Base-by-base conservation (phyloP, 495 filamentous ascomycete genomes). In the Bombardia bombarda region DNA sequence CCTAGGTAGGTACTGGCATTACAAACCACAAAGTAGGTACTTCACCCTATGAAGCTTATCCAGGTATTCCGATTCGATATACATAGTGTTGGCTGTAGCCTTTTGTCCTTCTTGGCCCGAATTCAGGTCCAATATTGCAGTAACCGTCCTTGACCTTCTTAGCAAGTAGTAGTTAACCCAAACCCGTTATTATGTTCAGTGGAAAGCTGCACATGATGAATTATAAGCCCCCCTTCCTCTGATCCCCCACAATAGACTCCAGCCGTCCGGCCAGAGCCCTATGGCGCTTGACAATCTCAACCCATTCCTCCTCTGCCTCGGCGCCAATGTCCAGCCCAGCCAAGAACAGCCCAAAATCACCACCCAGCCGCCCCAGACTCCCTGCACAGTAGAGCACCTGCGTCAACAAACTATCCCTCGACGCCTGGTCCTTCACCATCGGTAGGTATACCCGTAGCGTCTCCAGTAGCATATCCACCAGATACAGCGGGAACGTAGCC, bases 331-430 rank as follows among this genome's bases (percentile, higher is more conserved):
- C 78, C 13, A 71, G 65, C 37, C 80, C 74, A 0, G 87, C 87
- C 43, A 97, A 62, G 33, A 95, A 77, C 66, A 94, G 69, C 32
- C 90, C 85, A 67, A 97, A 97, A 61, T 97, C 93, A 1, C 87
- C 89, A 6, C 93, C 93, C 1, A 97, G 66, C 21, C 93, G 76
- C 5, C 92, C 92, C 46, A 99, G 66, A 66, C 89, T 95, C 14
- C 89, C 88, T 2, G 90, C 89, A 51, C 90, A 96, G 65, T 97
- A 99, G 16, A 97, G 70, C 2, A 97, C 84, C 58, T 99, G 93
- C 0, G 90, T 99, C 2, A 97, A 66, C 42, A 99, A 66, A 54
- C 86, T 92, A 50, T 99, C 93, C 32, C 74, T 72, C 0, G 83
- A 82, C 31, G 78, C 75, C 32, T 80, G 80, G 54, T 97, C 90